Percentiles rank a stretch among this genome's conserved stretches.
phyloP scores from a whole-genome alignment of 306 rosid species.

The Phaseolus lunatus region DNA sequence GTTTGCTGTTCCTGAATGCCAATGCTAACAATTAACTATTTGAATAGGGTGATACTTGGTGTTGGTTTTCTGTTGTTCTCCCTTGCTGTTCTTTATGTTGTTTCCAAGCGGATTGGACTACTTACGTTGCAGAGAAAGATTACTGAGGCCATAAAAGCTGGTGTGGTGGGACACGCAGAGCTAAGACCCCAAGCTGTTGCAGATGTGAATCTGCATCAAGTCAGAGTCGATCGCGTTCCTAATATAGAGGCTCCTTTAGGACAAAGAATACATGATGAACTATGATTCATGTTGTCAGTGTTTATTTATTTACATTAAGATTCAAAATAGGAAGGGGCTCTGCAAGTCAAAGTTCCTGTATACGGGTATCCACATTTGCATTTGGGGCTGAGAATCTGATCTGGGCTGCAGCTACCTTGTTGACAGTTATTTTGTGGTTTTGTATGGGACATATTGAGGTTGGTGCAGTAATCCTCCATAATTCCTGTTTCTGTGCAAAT shows the following conservation, averaged over 20 bases:
- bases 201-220: constrained; percentile 56
- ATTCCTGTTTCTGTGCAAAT: constrained; percentile 40
- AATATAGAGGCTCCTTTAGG: constrained; percentile 56
- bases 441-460: not conserved
- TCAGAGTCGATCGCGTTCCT: constrained; percentile 51
- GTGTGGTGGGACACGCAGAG: constrained; percentile 64
- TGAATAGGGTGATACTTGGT: constrained; percentile 73
- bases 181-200: constrained; percentile 58
- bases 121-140: constrained; percentile 83
- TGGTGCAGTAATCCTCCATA: constrained; percentile 44
- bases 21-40: constrained; percentile 35
- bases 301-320: too few relatives aligned
- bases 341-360: constrained; percentile 49
- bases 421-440: constrained; percentile 38
- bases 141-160: constrained; percentile 83
- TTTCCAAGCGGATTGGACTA: constrained; percentile 80
- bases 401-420: constrained; percentile 28
- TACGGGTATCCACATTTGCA: constrained; percentile 68
- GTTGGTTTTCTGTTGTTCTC: constrained; percentile 76
- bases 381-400: constrained; percentile 55
- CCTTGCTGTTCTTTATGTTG: constrained; percentile 83
- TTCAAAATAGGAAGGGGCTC: constrained; percentile 55
- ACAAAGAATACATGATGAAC: constrained; percentile 71
- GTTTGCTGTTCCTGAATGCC: constrained; percentile 13
- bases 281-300: constrained; percentile 46